Percentiles rank a stretch among this genome's conserved stretches.
These are phyloP conservation scores for Eucalyptus grandis DNA, from an alignment of 345 rosid species.

Conservation along the genomic window DNA sequence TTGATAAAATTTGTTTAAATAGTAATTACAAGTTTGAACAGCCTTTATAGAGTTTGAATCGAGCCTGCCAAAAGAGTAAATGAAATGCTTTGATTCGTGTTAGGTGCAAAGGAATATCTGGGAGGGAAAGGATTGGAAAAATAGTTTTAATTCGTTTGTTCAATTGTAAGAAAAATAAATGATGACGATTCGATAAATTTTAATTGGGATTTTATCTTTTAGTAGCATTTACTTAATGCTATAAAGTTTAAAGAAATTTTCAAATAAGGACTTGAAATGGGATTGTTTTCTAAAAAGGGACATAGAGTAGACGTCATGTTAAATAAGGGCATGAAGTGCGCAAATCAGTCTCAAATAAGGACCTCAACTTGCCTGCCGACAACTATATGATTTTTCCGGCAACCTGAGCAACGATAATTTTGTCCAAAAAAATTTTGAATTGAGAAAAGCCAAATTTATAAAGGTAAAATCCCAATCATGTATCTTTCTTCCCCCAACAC, in stretches of 20 bases:
- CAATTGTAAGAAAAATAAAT: neutral
- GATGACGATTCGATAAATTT: neutral
- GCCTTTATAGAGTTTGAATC: neutral
- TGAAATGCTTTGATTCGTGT: neutral
- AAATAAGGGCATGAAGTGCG: too few species aligned
- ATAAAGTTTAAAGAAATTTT: neutral
- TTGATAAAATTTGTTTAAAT: neutral
- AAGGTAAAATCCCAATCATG: too few species aligned
- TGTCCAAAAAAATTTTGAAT: too few species aligned
- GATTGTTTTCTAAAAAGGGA: too few species aligned
- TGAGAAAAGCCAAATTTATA: too few species aligned
- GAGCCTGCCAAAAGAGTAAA: neutral
- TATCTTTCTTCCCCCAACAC: too few species aligned
- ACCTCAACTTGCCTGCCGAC: accelerated
- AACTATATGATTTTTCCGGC: too few species aligned
- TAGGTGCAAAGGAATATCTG: neutral
- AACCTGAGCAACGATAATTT: accelerated
- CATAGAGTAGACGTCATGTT: too few species aligned
- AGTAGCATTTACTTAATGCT: neutral
- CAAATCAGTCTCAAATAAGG: too few species aligned
- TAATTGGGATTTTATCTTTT: neutral
- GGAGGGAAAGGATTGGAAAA: neutral
- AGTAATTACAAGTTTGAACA: neutral
- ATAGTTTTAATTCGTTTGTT: neutral
- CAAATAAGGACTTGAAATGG: accelerated